These are phyloP conservation scores for Fraxinus albicans DNA, from an alignment of 305 asterid genomes.

Conservation along the genomic window DNA sequence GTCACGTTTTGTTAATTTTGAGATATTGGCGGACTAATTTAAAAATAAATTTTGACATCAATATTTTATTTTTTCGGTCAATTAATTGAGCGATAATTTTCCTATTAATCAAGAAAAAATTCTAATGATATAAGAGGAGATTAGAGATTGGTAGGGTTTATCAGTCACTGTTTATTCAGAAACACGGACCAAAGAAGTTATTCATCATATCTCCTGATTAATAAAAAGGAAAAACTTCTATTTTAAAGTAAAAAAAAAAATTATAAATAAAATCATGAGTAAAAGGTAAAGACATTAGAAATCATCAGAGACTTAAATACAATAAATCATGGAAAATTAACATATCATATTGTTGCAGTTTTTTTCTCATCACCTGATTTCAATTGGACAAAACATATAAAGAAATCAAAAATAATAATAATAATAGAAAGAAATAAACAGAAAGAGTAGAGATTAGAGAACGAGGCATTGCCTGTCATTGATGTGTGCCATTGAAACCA, in stretches of 20 bases:
- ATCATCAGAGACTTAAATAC: slow-evolving; percentile 87
- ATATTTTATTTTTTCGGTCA: too few species aligned
- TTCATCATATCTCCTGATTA: slow-evolving; percentile 53
- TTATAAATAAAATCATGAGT: neutral
- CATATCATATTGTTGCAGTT: slow-evolving; percentile 77
- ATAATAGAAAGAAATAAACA: neutral
- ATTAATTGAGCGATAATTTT: too few species aligned
- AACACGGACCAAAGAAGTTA: slow-evolving; percentile 73
- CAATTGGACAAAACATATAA: neutral
- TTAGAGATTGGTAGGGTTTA: slow-evolving; percentile 50
- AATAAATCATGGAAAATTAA: slow-evolving; percentile 47
- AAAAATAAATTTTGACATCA: too few species aligned
- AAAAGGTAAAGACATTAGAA: neutral
- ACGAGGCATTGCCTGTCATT: neutral
- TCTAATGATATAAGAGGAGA: slow-evolving; percentile 23
- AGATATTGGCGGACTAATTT: too few species aligned
- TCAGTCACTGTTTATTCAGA: slow-evolving; percentile 66
- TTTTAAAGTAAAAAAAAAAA: neutral
- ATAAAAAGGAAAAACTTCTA: neutral
- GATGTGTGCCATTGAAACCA: neutral
- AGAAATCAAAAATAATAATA: neutral
- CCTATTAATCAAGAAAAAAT: too few species aligned
- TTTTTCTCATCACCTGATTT: slow-evolving; percentile 55
- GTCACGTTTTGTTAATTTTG: too few species aligned
- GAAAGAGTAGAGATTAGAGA: neutral